Percentiles rank a stretch among this genome's conserved stretches.
Conservation (phyloP, 2,329 filamentous ascomycete species). For the Calonectria honghensis region DNA sequence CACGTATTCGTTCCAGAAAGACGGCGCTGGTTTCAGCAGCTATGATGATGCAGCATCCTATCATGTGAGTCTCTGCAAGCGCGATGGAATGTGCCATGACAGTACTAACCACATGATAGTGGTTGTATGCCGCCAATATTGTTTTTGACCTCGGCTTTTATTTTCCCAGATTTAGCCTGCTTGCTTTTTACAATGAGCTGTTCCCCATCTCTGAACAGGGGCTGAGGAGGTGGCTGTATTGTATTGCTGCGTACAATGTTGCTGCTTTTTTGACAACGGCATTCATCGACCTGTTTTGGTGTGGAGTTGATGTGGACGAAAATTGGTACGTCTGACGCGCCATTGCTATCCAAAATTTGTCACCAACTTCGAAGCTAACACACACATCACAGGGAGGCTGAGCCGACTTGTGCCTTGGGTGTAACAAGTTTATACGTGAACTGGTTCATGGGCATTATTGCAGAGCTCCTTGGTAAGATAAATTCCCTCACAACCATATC, state of each 20-base stretch:
- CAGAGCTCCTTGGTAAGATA: conserved; percentile 21
- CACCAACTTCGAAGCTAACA: background rate
- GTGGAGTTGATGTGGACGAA: background rate
- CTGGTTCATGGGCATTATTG: conserved; percentile 19
- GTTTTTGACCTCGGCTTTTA: conserved; percentile 21
- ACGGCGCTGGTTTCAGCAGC: background rate
- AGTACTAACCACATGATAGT: background rate
- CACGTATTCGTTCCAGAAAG: conserved; percentile 2
- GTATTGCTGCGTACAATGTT: background rate
- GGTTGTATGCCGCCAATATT: conserved; percentile 2
- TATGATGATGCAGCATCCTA: background rate
- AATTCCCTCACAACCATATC: background rate
- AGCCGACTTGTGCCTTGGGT: background rate
- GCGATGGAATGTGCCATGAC: background rate
- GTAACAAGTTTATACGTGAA: background rate
- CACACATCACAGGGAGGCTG: background rate
- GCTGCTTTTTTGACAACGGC: background rate
- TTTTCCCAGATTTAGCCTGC: background rate
- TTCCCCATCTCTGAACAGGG: conserved; percentile 21
- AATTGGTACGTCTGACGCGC: conserved; percentile 1
- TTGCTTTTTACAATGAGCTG: conserved; percentile 20
- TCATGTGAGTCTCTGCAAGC: background rate
- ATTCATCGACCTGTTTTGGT: conserved; percentile 19
- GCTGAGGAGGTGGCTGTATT: conserved; percentile 13
- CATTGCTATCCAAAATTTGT: background rate